Conservation (phyloP, 305 asterid genomes). For the Ilex paraguariensis region DNA sequence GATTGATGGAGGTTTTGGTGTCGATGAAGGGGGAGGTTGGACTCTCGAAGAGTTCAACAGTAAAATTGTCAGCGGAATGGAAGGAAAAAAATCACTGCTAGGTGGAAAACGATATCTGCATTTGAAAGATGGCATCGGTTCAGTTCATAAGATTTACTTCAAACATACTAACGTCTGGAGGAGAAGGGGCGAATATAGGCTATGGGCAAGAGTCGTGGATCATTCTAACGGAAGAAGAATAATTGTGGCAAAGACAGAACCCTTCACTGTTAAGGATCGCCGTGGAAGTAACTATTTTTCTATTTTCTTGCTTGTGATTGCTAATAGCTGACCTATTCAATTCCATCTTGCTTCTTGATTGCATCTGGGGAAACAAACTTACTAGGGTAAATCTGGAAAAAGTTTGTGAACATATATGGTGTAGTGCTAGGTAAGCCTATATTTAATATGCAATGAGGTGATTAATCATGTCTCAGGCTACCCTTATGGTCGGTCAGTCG, state of each 20-base stretch:
- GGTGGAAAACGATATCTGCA: conserved; percentile 2
- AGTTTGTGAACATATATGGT: not conserved
- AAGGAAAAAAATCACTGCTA: conserved; percentile 10
- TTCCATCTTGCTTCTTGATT: not conserved
- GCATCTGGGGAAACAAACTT: not conserved
- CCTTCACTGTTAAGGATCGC: conserved; percentile 18
- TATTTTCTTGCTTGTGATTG: not conserved
- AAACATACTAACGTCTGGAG: conserved; percentile 1
- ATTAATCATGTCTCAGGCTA: too few relatives aligned
- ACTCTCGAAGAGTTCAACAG: conserved; percentile 5
- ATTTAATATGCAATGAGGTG: too few relatives aligned
- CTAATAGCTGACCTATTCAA: not conserved
- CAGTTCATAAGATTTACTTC: conserved; percentile 12
- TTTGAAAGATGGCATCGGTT: conserved; percentile 17
- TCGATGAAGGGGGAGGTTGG: conserved; percentile 1
- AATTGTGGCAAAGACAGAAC: conserved; percentile 19
- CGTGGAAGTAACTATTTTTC: conserved; percentile 4
- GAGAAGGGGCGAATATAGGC: conserved; percentile 2
- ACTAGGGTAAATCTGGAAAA: not conserved
- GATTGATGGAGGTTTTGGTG: conserved; percentile 20
- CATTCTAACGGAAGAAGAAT: not conserved
- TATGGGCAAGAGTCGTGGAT: conserved; percentile 11
- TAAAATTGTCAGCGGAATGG: conserved; percentile 1
- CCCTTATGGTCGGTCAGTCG: too few relatives aligned
- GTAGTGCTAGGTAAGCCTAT: too few relatives aligned